Evolutionary conservation across 495 filamentous ascomycete genomes (phyloP), one percentile per base, ranked within the genome.

Genomic region (Niebla homalea): DNA sequence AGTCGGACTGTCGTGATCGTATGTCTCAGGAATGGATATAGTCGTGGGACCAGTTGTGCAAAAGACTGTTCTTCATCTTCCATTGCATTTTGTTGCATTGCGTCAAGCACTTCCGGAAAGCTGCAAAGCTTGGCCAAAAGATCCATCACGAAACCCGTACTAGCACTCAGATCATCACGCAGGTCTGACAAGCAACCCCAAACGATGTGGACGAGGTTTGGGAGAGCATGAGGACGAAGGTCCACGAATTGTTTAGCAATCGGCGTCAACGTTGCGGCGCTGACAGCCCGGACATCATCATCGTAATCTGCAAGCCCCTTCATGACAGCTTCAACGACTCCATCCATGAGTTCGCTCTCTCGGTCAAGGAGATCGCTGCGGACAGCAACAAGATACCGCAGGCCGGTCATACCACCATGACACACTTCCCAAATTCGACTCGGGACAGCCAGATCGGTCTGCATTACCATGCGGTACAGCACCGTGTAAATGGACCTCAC

Each of bases 141-240:
- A 60, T 98, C 92, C 92, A 98, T 98, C 38, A 98, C 90, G 46
- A 84, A 90, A 25, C 92, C 92, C 20, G 92, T 98, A 65, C 89
- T 96, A 5, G 92, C 93, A 64, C 89, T 95, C 14, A 98, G 73
- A 64, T 98, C 92, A 62, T 98, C 92, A 53, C 90, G 87, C 7
- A 98, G 68, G 60, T 93, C 89, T 6, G 92, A 94, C 19, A 98
- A 75, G 67, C 92, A 97, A 54, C 89, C 86, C 92, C 92, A 98
- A 22, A 98, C 89, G 55, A 96, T 92, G 62, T 84, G 80, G 67
- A 97, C 94, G 39, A 98, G 74, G 25, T 74, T 70, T 43, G 84
- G 75, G 32, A 98, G 76, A 26, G 85, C 82, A 36, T 68, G 70
- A 45, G 87, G 81, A 8, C 88, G 84, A 58, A 93, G 77, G 46